Evolutionary conservation across 495 filamentous ascomycete species (phyloP).

Genomic region (Sordaria brevicollis): DNA sequence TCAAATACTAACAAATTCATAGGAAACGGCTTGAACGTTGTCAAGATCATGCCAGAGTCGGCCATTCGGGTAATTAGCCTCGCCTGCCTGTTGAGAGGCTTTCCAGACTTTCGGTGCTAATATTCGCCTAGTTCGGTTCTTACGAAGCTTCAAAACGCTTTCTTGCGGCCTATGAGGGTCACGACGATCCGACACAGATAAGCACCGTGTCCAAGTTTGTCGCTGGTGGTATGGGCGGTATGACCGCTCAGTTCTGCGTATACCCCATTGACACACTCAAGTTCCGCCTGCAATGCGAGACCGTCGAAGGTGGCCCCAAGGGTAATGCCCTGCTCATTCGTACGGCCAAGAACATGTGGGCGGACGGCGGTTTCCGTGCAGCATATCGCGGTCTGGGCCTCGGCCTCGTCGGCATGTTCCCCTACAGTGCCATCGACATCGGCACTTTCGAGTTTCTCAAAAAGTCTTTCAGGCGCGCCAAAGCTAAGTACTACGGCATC

Average conservation of each 20-base stretch:
- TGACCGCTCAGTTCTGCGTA: constrained; percentile 91
- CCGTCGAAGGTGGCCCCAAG: constrained; percentile 69
- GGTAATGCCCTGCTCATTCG: constrained; percentile 77
- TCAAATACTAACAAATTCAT: constrained; percentile 19
- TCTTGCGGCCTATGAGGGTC: constrained; percentile 79
- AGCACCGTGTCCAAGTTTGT: constrained; percentile 77
- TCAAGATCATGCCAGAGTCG: constrained; percentile 97
- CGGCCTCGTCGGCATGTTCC: constrained; percentile 92
- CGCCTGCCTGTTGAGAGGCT: neutral
- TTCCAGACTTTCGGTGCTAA: constrained; percentile 9
- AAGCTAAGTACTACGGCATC: constrained; percentile 57
- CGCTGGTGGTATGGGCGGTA: constrained; percentile 80
- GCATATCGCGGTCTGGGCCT: constrained; percentile 91
- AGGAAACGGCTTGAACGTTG: constrained; percentile 94
- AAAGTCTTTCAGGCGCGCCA: constrained; percentile 52
- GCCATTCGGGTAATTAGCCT: constrained; percentile 55
- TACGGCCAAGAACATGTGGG: constrained; percentile 78
- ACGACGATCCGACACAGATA: constrained; percentile 69
- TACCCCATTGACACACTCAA: constrained; percentile 97
- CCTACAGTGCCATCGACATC: constrained; percentile 94
- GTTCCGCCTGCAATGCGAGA: constrained; percentile 91
- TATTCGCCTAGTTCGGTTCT: constrained; percentile 58
- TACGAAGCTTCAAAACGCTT: constrained; percentile 91
- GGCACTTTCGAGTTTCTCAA: constrained; percentile 93
- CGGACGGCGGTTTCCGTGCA: constrained; percentile 55